Evolutionary conservation across 495 filamentous ascomycete species (phyloP).

Genomic region (Penicillium ochrochloron): DNA sequence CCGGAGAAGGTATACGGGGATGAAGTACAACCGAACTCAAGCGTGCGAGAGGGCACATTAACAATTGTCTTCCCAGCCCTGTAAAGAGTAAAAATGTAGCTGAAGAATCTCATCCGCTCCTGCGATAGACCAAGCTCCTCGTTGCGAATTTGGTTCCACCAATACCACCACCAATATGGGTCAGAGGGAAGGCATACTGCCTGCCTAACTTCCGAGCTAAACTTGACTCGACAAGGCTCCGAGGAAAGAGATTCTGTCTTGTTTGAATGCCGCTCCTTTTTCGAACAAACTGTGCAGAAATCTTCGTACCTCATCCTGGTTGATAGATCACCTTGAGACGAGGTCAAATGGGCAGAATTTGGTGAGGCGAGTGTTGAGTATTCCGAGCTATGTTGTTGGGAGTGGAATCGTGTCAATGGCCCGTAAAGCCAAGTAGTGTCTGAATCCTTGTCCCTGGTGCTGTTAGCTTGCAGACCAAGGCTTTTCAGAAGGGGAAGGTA

Average conservation of each 20-base stretch:
- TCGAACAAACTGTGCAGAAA: not conserved
- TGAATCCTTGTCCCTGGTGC: not conserved
- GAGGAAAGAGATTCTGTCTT: not conserved
- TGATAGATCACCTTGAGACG: not conserved
- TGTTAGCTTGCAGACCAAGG: not conserved
- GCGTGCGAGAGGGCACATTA: not conserved
- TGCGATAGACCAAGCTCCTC: not conserved
- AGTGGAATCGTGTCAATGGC: not conserved
- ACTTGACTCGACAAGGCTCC: not conserved
- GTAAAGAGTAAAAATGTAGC: not conserved
- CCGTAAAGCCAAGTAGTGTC: conserved; percentile 1
- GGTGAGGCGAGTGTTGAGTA: not conserved
- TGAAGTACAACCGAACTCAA: not conserved
- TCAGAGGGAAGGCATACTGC: not conserved
- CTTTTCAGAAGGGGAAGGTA: not conserved
- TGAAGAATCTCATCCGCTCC: conserved; percentile 1
- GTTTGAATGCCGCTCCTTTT: not conserved
- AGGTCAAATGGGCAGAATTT: not conserved
- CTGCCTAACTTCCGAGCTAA: not conserved
- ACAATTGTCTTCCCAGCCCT: not conserved
- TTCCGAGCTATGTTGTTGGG: not conserved
- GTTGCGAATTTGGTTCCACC: not conserved
- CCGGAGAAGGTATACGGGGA: not conserved
- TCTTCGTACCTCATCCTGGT: not conserved
- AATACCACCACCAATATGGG: not conserved